Evolutionary conservation across 2,329 filamentous ascomycete species (phyloP), one percentile per base, ranked within the genome.

Genomic region (Bipolaris sorokiniana): DNA sequence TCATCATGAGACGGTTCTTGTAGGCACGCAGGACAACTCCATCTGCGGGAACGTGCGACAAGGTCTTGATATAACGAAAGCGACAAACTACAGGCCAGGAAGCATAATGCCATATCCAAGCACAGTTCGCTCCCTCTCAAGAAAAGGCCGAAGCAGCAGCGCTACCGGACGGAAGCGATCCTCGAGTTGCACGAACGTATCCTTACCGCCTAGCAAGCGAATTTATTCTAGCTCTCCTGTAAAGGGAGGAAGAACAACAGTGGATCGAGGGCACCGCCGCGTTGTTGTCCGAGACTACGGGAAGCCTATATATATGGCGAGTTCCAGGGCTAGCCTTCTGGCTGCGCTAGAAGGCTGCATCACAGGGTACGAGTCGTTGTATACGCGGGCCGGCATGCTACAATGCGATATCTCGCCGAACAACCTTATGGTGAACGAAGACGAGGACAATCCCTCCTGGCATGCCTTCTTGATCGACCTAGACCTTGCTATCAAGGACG

Each of bases 381-480:
- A 54, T 11, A 48, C 20, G 11, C 40, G 16, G 16, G 47, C 69
- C 18, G 73, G 76, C 53, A 58, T 82, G 38, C 70, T 81, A 38
- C 74, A 82, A 41, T 59, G 77, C 60, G 78, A 82, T 56, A 77
- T 83, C 33, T 82, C 78, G 1, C 71, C 77, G 22, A 76, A 77
- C 40, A 83, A 83, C 53, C 72, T 83, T 7, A 78, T 83, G 62
- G 75, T 83, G 6, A 38, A 38, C 7, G 71, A 82, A 56, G 75
- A 82, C 11, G 50, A 71, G 13, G 51, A 73, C 0, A 78, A 79
- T 69, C n/a, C 68, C 20, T 81, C 66, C 22, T 78, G 68, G 76
- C 65, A 44, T 45, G 58, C 69, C 1, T 82, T 81, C 45, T 63
- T 81, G 23, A 80, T 82, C 48, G 76, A 81, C 56, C 75, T 83